Conservation (phyloP, 805 yeast genomes). For the Metschnikowia santaceciliae region DNA sequence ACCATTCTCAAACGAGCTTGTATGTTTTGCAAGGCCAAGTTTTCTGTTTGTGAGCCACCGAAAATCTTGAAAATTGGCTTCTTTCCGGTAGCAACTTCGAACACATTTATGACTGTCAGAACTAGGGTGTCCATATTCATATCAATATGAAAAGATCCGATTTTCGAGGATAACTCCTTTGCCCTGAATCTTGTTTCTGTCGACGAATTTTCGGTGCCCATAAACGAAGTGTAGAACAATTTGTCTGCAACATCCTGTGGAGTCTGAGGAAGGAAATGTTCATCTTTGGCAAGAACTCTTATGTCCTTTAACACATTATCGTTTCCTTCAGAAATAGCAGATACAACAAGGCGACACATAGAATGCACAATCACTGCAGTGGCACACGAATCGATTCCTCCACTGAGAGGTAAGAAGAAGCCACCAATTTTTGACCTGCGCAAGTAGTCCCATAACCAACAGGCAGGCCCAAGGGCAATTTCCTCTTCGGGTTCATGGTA, state of each 20-base stretch:
- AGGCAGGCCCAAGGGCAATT: conserved; percentile 96
- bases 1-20: conserved; percentile 98
- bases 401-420: conserved; percentile 87
- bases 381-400: conserved; percentile 98
- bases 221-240: conserved; percentile 84
- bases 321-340: conserved; percentile 66
- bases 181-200: conserved; percentile 82
- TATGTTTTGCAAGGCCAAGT: conserved; percentile 91
- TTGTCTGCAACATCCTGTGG: conserved; percentile 73
- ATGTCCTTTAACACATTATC: conserved; percentile 75
- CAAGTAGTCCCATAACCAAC: conserved; percentile 98
- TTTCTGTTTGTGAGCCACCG: conserved; percentile 91
- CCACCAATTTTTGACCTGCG: conserved; percentile 91
- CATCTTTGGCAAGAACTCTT: conserved; percentile 56
- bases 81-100: conserved; percentile 88
- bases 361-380: conserved; percentile 92
- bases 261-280: conserved; percentile 62
- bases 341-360: conserved; percentile 83
- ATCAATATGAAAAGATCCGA: conserved; percentile 89
- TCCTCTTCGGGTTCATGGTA: conserved; percentile 91
- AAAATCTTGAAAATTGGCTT: conserved; percentile 84
- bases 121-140: conserved; percentile 89
- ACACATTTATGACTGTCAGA: conserved; percentile 63
- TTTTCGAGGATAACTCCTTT: conserved; percentile 61
- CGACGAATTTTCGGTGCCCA: conserved; percentile 96